Base-by-base conservation (phyloP, 805 yeast species). In the Suhomyces faveliae region DNA sequence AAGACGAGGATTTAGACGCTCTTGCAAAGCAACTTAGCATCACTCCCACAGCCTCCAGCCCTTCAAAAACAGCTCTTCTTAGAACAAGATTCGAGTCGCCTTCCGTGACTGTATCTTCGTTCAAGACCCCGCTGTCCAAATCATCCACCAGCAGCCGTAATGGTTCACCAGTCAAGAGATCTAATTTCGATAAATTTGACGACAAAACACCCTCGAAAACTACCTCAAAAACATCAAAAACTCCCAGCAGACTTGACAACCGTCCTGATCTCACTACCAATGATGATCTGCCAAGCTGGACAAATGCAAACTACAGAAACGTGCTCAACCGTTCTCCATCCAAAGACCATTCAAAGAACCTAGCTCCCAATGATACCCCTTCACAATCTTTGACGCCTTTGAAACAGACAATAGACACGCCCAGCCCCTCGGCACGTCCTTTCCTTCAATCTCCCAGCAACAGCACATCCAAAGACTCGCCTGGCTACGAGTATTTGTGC, bases 401-500 rank as follows among this genome's bases (percentile, higher is more conserved):
- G 45, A 56, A 52, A 25, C 46, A 50, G 12, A 27, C 17, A 12
- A 25, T 51, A 21, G 48, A 44, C 13, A 40, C 53, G 21, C 54
- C 58, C 29, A 21, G 46, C 19, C 37, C 56, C 6, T 35, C 22
- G 23, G 24, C 52, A 11, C 45, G 56, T 22, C 64, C 67, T 4
- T 57, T 50, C 39, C 55, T 63, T 11, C 58, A 66, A 2, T 61
- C 69, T 11, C 71, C 72, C 17, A 56, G 63, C 30, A 63, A 59
- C 40, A 58, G 59, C 41, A 55, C 66, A 2, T 57, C 67, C 1
- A 58, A 48, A n/a, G 65, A 63, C 44, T 62, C 74, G 3, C 69
- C 68, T 1, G 77, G 76, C 0, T 87, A 88, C 61, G 94, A 87
- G 62, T 88, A 88, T 57, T 70, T 89, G 39, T 88, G 96, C 63